phyloP scores from a whole-genome alignment of 2,329 filamentous ascomycete species.

The Trichoderma endophyticum region DNA sequence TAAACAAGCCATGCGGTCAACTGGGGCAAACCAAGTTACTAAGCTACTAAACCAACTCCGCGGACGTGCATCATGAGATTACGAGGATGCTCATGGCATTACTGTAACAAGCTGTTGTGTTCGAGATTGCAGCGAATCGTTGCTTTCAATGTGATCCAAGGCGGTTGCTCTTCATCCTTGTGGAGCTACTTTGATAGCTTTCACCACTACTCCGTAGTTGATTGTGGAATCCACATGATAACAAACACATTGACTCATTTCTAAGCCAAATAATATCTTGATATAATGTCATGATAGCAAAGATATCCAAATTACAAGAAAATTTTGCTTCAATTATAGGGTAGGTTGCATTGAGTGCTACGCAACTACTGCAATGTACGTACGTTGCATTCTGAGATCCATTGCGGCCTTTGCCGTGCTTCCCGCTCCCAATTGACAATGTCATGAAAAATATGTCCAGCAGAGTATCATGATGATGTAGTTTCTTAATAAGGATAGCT shows the following conservation, averaged over 20 bases:
- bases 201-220: neutral
- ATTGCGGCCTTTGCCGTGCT: neutral
- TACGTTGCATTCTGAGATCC: neutral
- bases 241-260: neutral
- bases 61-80: neutral
- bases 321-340: neutral
- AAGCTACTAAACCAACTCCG: neutral
- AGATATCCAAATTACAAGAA: neutral
- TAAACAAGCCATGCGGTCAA: neutral
- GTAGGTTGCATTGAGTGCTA: conserved; percentile 1
- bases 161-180: neutral
- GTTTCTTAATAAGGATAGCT: neutral
- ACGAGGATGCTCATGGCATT: neutral
- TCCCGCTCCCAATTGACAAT: neutral
- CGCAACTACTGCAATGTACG: neutral
- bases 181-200: neutral
- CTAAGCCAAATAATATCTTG: neutral
- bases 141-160: neutral
- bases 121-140: neutral
- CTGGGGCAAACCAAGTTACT: neutral
- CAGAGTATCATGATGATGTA: neutral
- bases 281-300: neutral
- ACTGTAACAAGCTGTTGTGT: neutral
- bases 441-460: neutral
- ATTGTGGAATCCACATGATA: neutral